Evolutionary conservation across 495 filamentous ascomycete species (phyloP).

Genomic region (Penicillium lagena): DNA sequence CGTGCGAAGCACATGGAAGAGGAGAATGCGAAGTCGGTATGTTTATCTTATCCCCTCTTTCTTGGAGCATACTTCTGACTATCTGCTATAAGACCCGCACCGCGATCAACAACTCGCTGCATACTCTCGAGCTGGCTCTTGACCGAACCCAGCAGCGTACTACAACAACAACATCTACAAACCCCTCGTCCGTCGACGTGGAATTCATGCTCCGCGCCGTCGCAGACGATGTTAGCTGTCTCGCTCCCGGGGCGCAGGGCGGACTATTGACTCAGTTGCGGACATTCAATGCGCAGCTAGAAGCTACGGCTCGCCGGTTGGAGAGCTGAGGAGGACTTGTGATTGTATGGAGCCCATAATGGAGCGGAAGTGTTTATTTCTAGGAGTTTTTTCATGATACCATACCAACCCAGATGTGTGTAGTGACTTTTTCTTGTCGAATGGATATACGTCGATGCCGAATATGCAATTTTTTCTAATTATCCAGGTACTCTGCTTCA

Average conservation of each 20-base stretch:
- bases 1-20: conserved; percentile 48
- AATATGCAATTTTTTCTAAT: too few species aligned
- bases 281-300: conserved; percentile 39
- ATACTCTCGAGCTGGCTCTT: conserved; percentile 38
- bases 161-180: conserved; percentile 5
- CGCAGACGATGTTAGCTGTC: conserved; percentile 35
- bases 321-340: conserved; percentile 9
- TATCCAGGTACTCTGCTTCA: neutral
- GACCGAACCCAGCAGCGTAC: conserved; percentile 34
- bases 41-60: neutral
- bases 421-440: neutral
- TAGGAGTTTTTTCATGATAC: conserved; percentile 3
- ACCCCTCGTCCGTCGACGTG: conserved; percentile 26
- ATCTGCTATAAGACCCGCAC: conserved; percentile 23
- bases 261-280: conserved; percentile 37
- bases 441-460: too few species aligned
- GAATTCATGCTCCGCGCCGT: conserved; percentile 38
- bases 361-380: conserved; percentile 7
- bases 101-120: conserved; percentile 40
- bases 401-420: neutral
- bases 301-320: conserved; percentile 25
- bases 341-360: neutral
- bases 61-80: conserved; percentile 4
- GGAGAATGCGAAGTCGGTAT: conserved; percentile 32
- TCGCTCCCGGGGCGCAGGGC: conserved; percentile 29